A percentile compares a stretch with the other conserved stretches of the same genome.
phyloP scores from a whole-genome alignment of 73 alveolate genomes.

The Stentor roeselii region DNA sequence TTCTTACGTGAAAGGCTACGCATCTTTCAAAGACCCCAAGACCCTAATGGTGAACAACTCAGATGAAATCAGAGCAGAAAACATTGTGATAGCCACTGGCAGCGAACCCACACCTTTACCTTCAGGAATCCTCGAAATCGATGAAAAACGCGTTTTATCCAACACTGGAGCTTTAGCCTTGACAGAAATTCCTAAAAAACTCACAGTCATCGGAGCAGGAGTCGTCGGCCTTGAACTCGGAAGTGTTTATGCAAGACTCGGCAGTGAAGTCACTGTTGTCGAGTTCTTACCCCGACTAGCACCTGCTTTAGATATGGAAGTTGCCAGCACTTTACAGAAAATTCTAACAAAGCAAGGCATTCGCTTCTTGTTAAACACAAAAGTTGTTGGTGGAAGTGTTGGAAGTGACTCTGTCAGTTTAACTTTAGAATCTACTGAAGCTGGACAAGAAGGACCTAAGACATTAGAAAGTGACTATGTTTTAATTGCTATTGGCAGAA shows the following conservation, averaged over 20 bases:
- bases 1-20: slow-evolving; percentile 75
- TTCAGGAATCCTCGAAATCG: slow-evolving; percentile 35
- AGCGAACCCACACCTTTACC: slow-evolving; percentile 88
- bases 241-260: slow-evolving; percentile 86
- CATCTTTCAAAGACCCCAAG: slow-evolving; percentile 53
- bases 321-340: slow-evolving; percentile 73
- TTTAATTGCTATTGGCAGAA: slow-evolving; percentile 86
- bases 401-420: slow-evolving; percentile 26
- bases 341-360: slow-evolving; percentile 87
- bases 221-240: slow-evolving; percentile 96
- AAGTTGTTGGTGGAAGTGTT: slow-evolving; percentile 72
- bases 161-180: slow-evolving; percentile 82
- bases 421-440: slow-evolving; percentile 47
- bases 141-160: slow-evolving; percentile 52
- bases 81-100: slow-evolving; percentile 87
- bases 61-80: slow-evolving; percentile 61
- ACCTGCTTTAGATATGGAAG: slow-evolving; percentile 81
- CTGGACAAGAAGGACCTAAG: neutral
- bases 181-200: slow-evolving; percentile 78
- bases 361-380: slow-evolving; percentile 74
- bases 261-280: slow-evolving; percentile 92
- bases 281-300: slow-evolving; percentile 77
- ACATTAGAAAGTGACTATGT: slow-evolving; percentile 66
- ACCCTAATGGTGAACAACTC: slow-evolving; percentile 58
- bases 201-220: slow-evolving; percentile 95